phyloP scores from a whole-genome alignment of 192 early-diverging fungal species.

The Coemansia sp. region DNA sequence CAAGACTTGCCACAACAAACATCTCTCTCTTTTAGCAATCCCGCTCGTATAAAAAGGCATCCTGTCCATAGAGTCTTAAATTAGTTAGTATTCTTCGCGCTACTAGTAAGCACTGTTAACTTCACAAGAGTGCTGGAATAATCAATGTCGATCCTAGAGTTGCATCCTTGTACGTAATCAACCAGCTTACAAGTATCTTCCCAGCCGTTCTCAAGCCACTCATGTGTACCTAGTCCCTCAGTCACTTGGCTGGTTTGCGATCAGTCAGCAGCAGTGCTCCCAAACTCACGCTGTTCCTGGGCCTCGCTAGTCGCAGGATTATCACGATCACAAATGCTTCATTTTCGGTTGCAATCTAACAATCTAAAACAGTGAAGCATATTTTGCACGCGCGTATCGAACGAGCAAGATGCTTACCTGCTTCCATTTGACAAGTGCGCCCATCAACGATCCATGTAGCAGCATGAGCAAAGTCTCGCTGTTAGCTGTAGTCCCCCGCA shows the following conservation, averaged over 20 bases:
- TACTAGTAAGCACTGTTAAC: too few species aligned
- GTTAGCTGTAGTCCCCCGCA: neutral
- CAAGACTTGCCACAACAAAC: too few species aligned
- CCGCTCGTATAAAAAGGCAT: too few species aligned
- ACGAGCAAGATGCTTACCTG: neutral
- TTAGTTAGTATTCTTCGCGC: too few species aligned
- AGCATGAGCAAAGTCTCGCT: neutral
- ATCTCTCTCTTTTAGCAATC: too few species aligned
- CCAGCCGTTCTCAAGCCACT: conserved; percentile 12
- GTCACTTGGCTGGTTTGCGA: neutral
- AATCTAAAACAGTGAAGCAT: neutral
- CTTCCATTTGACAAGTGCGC: neutral
- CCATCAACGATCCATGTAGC: neutral
- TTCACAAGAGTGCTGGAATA: neutral
- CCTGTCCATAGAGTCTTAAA: too few species aligned
- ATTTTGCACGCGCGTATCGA: neutral
- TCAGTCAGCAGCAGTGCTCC: conserved; percentile 7
- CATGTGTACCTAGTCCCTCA: neutral
- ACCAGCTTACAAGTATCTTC: neutral
- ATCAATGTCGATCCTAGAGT: neutral
- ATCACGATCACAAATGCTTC: neutral
- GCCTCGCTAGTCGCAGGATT: neutral
- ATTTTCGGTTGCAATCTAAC: neutral
- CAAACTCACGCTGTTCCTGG: neutral
- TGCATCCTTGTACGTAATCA: neutral